Conservation (phyloP, 768 basidiomycete genomes). For the Scleroderma bovista region DNA sequence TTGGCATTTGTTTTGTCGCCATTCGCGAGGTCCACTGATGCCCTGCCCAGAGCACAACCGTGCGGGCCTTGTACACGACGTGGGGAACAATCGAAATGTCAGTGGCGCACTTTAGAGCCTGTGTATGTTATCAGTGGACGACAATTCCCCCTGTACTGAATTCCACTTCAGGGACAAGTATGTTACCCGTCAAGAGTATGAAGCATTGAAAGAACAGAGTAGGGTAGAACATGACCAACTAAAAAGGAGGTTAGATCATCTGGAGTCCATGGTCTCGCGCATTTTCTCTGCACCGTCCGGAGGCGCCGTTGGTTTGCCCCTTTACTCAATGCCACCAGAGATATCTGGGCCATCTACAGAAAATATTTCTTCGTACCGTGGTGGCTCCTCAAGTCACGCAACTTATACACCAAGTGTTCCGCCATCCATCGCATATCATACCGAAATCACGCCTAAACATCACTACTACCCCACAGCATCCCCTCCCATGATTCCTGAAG, state of each 20-base stretch:
- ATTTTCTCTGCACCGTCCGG: constrained; percentile 22
- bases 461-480: constrained; percentile 23
- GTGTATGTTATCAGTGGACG: constrained; percentile 74
- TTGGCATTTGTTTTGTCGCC: constrained; percentile 17
- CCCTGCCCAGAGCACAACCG: constrained; percentile 56
- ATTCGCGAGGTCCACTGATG: constrained; percentile 16
- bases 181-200: constrained; percentile 71
- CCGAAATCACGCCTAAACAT: constrained; percentile 19
- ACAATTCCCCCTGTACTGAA: constrained; percentile 7
- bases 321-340: constrained; percentile 27
- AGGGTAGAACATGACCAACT: constrained; percentile 45
- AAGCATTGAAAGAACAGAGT: constrained; percentile 58
- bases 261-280: constrained; percentile 51
- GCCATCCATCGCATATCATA: constrained; percentile 19
- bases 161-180: constrained; percentile 60
- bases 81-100: constrained; percentile 75
- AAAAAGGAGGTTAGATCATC: constrained; percentile 54
- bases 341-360: constrained; percentile 26
- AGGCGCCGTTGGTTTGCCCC: constrained; percentile 23
- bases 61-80: constrained; percentile 77
- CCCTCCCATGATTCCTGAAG: constrained; percentile 21
- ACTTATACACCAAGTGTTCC: constrained; percentile 19
- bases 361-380: constrained; percentile 20
- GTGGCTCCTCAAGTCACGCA: constrained; percentile 21
- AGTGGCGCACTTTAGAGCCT: constrained; percentile 80